Evolutionary conservation across 306 rosid species (phyloP), one percentile per base, ranked within the genome.

Genomic region (Dalbergia oliveri): DNA sequence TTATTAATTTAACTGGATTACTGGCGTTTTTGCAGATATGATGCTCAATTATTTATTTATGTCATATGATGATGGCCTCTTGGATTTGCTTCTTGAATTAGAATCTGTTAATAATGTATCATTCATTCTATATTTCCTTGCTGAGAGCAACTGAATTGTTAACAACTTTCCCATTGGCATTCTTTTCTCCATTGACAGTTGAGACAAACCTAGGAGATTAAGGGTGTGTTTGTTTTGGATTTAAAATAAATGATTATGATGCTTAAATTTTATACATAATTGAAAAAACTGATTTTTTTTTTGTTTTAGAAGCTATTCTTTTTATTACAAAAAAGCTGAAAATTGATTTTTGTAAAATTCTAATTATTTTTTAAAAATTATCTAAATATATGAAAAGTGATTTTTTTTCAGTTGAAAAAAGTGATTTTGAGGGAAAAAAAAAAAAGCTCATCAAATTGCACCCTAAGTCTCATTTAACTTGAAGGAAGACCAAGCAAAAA

Each of bases 41-140:
- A 14, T 69, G 57, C 69, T 67, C 19, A 58, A 37, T 59, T 19
- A 62, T 47, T 39, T 39, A 75, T 75, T 62, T 67, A 26, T 26
- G 31, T 26, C 31, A 0, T 26, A 23, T 69, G 72, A 56, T 8
- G 60, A 49, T 68, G 61, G 16, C 35, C 51, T 61, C 11, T 76
- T 61, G 0, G 33, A 45, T 41, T 35, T 51, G 31, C 31, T 26
- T 26, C 31, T 26, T 26, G 31, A 26, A 26, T 26, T 26, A 53
- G 50, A 45, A 45, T 47, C 62, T n/a, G 61, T 21, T 18, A 82
- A 21, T 12, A 53, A 63, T 58, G 64, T 54, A 33, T 69, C 18
- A 12, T 14, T 13, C 6, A 11, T 21, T 14, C 0, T 9, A n/a
- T 61, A 49, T 63, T 51, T 64, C 60, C 60, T 60, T 75, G 19